These are phyloP conservation scores for Parmales sp. DNA, from an alignment of 108 stramenopile species.

Conservation along the genomic window DNA sequence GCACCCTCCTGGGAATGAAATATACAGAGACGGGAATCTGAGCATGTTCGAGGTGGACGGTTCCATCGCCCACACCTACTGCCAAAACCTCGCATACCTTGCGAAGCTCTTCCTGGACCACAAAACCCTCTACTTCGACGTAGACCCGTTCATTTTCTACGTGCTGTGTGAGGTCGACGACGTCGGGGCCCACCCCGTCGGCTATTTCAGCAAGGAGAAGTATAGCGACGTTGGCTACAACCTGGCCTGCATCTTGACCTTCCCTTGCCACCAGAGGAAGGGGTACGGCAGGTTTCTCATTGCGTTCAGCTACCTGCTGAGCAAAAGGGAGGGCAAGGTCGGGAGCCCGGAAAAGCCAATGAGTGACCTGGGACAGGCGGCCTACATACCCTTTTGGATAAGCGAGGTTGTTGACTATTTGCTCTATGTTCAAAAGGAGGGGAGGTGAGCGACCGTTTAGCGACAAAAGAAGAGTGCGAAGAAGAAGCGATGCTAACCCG, in stretches of 20 bases:
- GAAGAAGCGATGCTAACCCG: conserved; percentile 4
- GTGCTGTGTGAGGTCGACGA: conserved; percentile 85
- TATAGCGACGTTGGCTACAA: conserved; percentile 97
- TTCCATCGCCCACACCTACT: conserved; percentile 54
- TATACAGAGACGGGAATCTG: conserved; percentile 53
- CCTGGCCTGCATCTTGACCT: conserved; percentile 96
- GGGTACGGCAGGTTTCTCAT: conserved; percentile 98
- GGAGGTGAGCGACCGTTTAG: too few relatives aligned
- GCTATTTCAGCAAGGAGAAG: conserved; percentile 99
- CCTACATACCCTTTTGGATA: conserved; percentile 88
- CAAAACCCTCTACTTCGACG: conserved; percentile 98
- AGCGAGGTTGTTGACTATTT: conserved; percentile 76
- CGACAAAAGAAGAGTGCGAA: too few relatives aligned
- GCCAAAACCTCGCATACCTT: conserved; percentile 94
- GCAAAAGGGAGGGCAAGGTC: conserved; percentile 88
- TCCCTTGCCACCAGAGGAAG: conserved; percentile 96
- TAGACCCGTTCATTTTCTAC: conserved; percentile 97
- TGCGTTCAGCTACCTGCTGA: conserved; percentile 91
- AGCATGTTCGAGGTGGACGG: conserved; percentile 69
- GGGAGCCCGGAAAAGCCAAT: conserved; percentile 99
- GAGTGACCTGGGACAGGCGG: conserved; percentile 91
- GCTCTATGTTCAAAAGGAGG: conserved; percentile 22
- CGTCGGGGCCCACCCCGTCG: conserved; percentile 74
- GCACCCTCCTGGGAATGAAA: conserved; percentile 79
- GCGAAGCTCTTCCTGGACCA: conserved; percentile 99